Evolutionary conservation across 345 rosid species (phyloP).

Genomic region (Eucalyptus dawsonii): DNA sequence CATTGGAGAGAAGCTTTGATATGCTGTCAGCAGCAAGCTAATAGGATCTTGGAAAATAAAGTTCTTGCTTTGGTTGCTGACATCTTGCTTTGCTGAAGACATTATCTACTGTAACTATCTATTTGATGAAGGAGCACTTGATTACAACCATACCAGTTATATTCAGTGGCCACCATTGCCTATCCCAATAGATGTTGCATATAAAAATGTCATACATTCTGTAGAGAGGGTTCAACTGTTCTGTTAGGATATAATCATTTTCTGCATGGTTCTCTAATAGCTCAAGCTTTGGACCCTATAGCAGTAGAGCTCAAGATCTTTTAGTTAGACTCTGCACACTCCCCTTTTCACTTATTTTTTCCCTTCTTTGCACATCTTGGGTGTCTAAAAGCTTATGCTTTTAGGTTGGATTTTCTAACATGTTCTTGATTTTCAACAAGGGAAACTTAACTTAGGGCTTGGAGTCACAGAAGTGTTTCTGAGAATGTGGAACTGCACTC

Average conservation of each 20-base stretch:
- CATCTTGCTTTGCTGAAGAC: not conserved
- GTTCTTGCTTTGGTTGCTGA: not conserved
- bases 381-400: not conserved
- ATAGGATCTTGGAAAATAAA: not conserved
- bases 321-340: not conserved
- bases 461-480: not conserved
- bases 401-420: not conserved
- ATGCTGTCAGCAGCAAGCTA: not conserved
- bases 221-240: not conserved
- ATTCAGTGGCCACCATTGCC: not conserved
- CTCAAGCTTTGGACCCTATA: not conserved
- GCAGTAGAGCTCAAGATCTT: not conserved
- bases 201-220: not conserved
- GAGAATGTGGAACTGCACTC: not conserved
- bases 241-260: not conserved
- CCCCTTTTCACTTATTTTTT: not conserved
- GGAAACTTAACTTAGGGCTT: not conserved
- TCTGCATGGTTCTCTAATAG: not conserved
- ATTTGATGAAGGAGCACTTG: not conserved
- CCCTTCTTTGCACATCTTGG: not conserved
- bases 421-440: not conserved
- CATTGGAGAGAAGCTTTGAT: not conserved
- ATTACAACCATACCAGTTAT: not conserved
- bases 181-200: not conserved
- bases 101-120: not conserved